A percentile compares a stretch with the other conserved stretches of the same genome.
Evolutionary conservation across 306 rosid species (phyloP).

Genomic region (Malus sylvestris): DNA sequence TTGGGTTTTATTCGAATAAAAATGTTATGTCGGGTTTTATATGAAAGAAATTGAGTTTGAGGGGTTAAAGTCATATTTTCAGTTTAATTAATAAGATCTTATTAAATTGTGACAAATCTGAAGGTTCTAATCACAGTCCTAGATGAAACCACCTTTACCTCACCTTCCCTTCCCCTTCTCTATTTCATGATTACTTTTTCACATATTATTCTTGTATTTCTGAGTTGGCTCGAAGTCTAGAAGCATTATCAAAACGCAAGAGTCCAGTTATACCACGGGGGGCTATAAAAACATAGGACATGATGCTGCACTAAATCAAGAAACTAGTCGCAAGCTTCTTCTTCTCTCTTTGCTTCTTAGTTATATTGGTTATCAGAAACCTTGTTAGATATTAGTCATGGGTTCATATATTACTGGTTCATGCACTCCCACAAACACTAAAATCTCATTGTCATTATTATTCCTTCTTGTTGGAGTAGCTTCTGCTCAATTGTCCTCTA

Average conservation of each 20-base stretch:
- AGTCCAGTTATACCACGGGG: neutral
- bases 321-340: neutral
- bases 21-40: no score
- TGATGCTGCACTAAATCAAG: neutral
- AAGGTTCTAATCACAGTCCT: neutral
- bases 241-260: neutral
- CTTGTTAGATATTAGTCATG: neutral
- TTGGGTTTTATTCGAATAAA: no score
- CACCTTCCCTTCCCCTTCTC: neutral
- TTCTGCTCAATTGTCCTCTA: constrained; percentile 51
- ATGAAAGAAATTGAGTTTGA: no score
- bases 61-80: no score
- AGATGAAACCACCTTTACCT: neutral
- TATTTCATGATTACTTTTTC: neutral
- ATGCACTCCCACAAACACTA: neutral
- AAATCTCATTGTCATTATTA: neutral
- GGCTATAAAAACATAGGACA: neutral
- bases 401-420: neutral
- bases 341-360: neutral
- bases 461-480: constrained; percentile 12
- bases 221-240: neutral
- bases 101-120: no score
- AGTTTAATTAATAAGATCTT: no score
- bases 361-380: neutral
- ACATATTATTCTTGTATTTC: neutral